A percentile compares a stretch with the other conserved stretches of the same genome.
These are phyloP conservation scores for Starmerella vaccinii DNA, from an alignment of 805 yeast genomes.

Conservation along the genomic window DNA sequence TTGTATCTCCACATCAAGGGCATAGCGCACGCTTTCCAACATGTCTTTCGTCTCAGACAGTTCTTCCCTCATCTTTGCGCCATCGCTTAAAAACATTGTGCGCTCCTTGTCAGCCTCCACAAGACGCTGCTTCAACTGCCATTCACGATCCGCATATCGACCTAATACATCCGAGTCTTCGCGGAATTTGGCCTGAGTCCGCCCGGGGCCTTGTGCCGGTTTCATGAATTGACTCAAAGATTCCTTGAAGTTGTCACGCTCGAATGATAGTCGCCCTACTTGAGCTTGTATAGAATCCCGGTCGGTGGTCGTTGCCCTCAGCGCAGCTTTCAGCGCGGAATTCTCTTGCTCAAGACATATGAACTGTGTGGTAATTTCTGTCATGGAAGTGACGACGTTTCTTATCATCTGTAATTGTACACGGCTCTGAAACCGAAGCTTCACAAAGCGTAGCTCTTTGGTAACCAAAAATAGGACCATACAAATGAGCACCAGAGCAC, in stretches of 20 bases:
- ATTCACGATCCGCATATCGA: not conserved
- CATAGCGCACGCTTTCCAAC: not conserved
- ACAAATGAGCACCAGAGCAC: too few species aligned
- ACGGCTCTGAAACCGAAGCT: not conserved
- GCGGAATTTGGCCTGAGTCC: not conserved
- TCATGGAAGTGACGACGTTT: not conserved
- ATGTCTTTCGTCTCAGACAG: not conserved
- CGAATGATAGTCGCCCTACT: not conserved
- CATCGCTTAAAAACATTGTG: not conserved
- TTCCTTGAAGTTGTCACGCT: slow-evolving; percentile 1
- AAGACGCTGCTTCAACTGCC: not conserved
- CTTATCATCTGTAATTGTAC: not conserved
- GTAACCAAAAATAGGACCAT: not conserved
- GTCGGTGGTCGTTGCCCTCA: not conserved
- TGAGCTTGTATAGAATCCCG: not conserved
- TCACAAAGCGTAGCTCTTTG: not conserved
- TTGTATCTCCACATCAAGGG: not conserved
- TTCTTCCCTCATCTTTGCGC: too few species aligned
- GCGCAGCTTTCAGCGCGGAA: not conserved
- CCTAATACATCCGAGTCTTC: not conserved
- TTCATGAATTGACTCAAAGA: not conserved
- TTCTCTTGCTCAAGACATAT: not conserved
- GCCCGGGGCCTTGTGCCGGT: not conserved
- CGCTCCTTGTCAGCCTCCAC: not conserved
- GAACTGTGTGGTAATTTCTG: not conserved